These are phyloP conservation scores for Dactylellina leptospora DNA, from an alignment of 2,329 filamentous ascomycete genomes.

Conservation along the genomic window DNA sequence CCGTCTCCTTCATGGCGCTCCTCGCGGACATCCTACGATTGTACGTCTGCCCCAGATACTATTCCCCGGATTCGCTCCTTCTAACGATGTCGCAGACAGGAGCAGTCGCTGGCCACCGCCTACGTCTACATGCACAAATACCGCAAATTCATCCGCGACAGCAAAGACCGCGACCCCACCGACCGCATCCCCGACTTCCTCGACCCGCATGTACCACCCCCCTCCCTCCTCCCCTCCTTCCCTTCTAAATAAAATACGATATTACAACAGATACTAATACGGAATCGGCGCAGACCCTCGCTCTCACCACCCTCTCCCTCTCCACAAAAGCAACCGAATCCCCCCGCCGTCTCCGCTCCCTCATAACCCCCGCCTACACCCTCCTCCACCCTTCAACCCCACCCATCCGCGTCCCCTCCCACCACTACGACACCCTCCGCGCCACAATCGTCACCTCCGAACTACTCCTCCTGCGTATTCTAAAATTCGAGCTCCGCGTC, in stretches of 20 bases:
- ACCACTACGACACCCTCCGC: conserved; percentile 59
- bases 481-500: conserved; percentile 59
- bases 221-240: neutral
- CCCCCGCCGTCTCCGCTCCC: conserved; percentile 58
- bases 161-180: conserved; percentile 8
- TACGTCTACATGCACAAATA: conserved; percentile 59
- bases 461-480: conserved; percentile 58
- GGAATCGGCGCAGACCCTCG: conserved; percentile 56
- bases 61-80: neutral
- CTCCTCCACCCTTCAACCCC: conserved; percentile 55
- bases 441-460: conserved; percentile 59
- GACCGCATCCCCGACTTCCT: conserved; percentile 54
- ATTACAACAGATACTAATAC: too few relatives aligned
- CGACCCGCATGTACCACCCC: conserved; percentile 57
- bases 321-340: conserved; percentile 59
- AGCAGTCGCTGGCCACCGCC: conserved; percentile 59
- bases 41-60: conserved; percentile 27
- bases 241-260: too few relatives aligned
- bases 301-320: conserved; percentile 58
- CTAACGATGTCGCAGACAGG: too few relatives aligned
- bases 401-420: conserved; percentile 58
- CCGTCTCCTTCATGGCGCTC: conserved; percentile 56
- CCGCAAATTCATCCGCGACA: conserved; percentile 56
- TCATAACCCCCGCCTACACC: conserved; percentile 58
- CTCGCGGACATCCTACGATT: conserved; percentile 58